Evolutionary conservation across 139 green algal species (phyloP).

Genomic region (Yamagishiella unicocca): DNA sequence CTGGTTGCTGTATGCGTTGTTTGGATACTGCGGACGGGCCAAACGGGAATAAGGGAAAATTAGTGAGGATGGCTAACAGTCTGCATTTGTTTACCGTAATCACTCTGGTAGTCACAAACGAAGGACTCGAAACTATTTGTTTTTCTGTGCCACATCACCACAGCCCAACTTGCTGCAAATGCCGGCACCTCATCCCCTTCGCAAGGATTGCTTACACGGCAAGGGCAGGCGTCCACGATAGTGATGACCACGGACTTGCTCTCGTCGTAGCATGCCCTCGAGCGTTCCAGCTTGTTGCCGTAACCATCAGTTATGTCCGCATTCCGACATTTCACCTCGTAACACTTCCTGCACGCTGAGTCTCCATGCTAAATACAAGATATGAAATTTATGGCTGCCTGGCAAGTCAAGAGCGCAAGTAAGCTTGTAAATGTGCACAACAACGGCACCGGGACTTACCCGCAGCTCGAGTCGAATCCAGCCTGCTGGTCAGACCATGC

Average conservation of each 20-base stretch:
- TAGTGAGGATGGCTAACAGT: too few species aligned
- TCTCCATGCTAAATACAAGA: too few species aligned
- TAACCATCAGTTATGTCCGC: slow-evolving; percentile 32
- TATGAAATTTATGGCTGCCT: too few species aligned
- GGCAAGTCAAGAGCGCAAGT: too few species aligned
- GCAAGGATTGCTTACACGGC: not conserved
- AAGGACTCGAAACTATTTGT: not conserved
- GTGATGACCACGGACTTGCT: slow-evolving; percentile 37
- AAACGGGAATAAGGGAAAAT: too few species aligned
- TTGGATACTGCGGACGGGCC: slow-evolving; percentile 16
- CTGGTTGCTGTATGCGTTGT: slow-evolving; percentile 43
- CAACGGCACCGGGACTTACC: not conserved
- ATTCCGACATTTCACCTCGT: slow-evolving; percentile 33
- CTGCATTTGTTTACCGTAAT: too few species aligned
- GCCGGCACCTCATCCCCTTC: too few species aligned
- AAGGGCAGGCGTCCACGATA: slow-evolving; percentile 52
- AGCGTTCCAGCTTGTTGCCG: slow-evolving; percentile 27
- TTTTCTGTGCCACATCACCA: not conserved
- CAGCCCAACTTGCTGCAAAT: too few species aligned
- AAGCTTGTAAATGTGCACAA: not conserved
- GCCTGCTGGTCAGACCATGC: not conserved
- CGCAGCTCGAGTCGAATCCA: slow-evolving; percentile 20
- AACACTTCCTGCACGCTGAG: slow-evolving; percentile 3
- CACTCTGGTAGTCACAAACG: too few species aligned
- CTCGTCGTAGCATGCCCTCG: slow-evolving; percentile 31